Conservation (phyloP, 225 moss, liverwort and hornwort genomes). For the Physcomitrellopsis africana region DNA sequence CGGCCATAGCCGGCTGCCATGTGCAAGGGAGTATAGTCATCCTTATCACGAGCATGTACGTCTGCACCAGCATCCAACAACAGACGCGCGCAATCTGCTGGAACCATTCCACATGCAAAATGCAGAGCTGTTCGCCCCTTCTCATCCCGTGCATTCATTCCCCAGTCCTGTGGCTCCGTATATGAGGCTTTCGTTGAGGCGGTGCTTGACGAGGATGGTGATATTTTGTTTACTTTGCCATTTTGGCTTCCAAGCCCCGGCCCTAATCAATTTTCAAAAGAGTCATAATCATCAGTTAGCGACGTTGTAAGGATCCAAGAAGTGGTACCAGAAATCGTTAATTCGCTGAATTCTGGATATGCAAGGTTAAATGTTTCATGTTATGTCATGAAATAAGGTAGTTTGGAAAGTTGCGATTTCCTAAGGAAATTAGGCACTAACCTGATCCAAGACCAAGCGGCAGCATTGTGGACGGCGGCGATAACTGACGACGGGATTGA, state of each 20-base stretch:
- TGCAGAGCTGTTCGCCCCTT: slow-evolving; percentile 45
- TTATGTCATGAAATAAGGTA: neutral
- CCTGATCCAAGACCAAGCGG: slow-evolving; percentile 51
- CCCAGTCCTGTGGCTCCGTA: slow-evolving; percentile 31
- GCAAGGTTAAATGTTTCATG: too few species aligned
- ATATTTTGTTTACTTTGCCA: slow-evolving; percentile 20
- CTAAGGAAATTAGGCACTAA: slow-evolving; percentile 1
- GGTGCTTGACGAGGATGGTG: slow-evolving; percentile 6
- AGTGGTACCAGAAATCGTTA: neutral
- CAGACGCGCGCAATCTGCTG: slow-evolving; percentile 29
- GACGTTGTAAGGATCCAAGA: neutral
- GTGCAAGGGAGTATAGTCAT: slow-evolving; percentile 44
- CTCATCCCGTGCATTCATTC: slow-evolving; percentile 41
- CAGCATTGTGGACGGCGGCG: slow-evolving; percentile 19
- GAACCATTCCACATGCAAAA: slow-evolving; percentile 42
- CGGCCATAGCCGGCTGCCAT: slow-evolving; percentile 42
- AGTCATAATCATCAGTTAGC: neutral
- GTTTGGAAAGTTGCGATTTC: too few species aligned
- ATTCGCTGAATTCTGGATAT: neutral
- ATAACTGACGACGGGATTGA: neutral
- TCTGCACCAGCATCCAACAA: slow-evolving; percentile 49
- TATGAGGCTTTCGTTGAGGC: slow-evolving; percentile 13
- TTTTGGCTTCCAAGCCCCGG: slow-evolving; percentile 38
- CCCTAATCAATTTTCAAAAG: slow-evolving; percentile 26
- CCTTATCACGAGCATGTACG: slow-evolving; percentile 32